Conservation (phyloP, 768 basidiomycete species). For the Rhodotorula kratochvilovae region DNA sequence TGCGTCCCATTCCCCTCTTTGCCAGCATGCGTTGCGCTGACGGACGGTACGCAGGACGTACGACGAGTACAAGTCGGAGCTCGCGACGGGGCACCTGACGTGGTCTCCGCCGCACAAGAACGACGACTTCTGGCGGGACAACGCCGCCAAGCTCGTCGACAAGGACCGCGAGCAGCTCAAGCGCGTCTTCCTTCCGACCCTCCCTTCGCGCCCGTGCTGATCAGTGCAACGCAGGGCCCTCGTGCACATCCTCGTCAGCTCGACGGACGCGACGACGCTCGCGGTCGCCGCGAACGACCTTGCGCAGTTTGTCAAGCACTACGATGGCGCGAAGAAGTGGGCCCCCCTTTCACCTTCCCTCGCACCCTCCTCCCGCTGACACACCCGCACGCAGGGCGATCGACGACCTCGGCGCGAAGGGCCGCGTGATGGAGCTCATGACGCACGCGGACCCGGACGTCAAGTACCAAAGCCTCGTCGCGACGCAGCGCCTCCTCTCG, state of each 20-base stretch:
- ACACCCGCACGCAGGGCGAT: conserved; percentile 48
- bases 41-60: conserved; percentile 68
- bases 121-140: conserved; percentile 97
- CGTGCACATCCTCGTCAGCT: conserved; percentile 64
- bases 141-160: conserved; percentile 79
- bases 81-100: conserved; percentile 80
- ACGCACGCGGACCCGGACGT: conserved; percentile 80
- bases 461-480: conserved; percentile 82
- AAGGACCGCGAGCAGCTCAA: conserved; percentile 76
- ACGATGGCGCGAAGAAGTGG: conserved; percentile 86
- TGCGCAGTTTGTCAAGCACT: conserved; percentile 88
- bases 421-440: conserved; percentile 62
- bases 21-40: not conserved
- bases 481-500: conserved; percentile 62
- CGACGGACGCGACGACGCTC: conserved; percentile 69
- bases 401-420: conserved; percentile 78
- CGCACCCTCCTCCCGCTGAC: not conserved
- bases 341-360: not conserved
- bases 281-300: conserved; percentile 87
- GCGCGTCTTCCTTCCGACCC: conserved; percentile 44
- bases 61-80: conserved; percentile 89
- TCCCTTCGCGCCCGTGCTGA: not conserved
- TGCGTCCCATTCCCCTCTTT: conserved; percentile 50
- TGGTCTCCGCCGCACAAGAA: conserved; percentile 97
- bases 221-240: conserved; percentile 49